A percentile compares a stretch with the other conserved stretches of the same genome.
These are phyloP conservation scores for Sclerotinia borealis DNA, from an alignment of 2,329 filamentous ascomycete species.

Conservation along the genomic window DNA sequence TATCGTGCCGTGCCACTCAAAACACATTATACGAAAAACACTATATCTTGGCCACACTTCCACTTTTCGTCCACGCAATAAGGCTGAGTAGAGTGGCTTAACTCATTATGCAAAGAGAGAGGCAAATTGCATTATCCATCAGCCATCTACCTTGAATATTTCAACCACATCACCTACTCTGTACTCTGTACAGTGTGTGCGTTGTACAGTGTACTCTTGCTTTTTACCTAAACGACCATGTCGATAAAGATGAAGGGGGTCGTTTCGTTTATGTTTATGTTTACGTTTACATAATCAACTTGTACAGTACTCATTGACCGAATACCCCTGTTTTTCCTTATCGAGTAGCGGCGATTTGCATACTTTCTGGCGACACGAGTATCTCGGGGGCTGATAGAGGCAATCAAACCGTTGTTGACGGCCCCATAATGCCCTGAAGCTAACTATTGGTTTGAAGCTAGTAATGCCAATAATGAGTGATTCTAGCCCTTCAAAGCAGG, in stretches of 20 bases:
- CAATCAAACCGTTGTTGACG: background rate
- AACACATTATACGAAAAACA: background rate
- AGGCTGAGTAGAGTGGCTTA: background rate
- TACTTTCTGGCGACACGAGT: too few species aligned
- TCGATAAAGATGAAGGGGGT: background rate
- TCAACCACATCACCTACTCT: background rate
- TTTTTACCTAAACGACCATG: background rate
- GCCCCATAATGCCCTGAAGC: background rate
- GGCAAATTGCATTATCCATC: background rate
- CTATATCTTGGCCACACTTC: background rate
- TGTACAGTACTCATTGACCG: too few species aligned
- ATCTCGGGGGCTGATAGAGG: background rate
- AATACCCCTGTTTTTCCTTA: too few species aligned
- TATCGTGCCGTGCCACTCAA: background rate
- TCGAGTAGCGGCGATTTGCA: too few species aligned
- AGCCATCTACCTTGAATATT: background rate
- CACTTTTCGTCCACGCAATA: background rate
- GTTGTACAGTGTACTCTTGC: too few species aligned
- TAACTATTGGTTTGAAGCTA: background rate
- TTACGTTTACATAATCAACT: background rate
- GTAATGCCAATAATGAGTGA: background rate
- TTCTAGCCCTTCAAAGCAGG: background rate
- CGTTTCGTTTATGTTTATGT: background rate
- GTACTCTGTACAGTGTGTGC: too few species aligned
- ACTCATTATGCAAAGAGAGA: background rate